Conservation (phyloP, 306 rosid species). For the Casuarina cunninghamiana region DNA sequence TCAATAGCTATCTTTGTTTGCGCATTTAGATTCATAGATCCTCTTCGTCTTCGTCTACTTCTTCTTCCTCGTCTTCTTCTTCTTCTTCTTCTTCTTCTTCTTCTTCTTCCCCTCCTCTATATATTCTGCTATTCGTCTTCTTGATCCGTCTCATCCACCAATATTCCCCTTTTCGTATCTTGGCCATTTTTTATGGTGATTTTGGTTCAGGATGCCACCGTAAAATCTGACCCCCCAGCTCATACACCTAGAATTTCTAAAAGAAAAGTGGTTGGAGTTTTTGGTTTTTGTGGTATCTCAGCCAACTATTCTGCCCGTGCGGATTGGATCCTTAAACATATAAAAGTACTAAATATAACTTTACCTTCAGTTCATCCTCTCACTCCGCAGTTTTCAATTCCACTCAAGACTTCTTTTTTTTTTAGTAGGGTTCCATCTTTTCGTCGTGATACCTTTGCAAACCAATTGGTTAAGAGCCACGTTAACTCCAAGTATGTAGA, state of each 20-base stretch:
- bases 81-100: neutral
- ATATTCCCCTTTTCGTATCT: neutral
- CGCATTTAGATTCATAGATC: neutral
- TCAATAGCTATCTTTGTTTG: neutral
- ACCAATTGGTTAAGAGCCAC: slow-evolving; percentile 13
- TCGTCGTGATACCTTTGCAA: neutral
- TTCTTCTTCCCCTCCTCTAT: neutral
- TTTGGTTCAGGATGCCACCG: neutral
- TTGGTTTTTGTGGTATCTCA: slow-evolving; percentile 7
- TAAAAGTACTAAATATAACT: neutral
- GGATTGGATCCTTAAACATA: neutral
- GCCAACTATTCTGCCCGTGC: slow-evolving; percentile 6
- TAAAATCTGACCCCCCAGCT: slow-evolving; percentile 3
- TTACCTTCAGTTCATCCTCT: neutral
- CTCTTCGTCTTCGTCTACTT: neutral
- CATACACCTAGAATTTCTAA: slow-evolving; percentile 32
- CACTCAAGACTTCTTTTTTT: neutral
- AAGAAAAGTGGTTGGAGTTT: slow-evolving; percentile 18
- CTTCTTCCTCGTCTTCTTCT: neutral
- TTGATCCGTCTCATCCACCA: neutral
- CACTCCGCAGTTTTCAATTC: neutral
- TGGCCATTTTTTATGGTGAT: neutral
- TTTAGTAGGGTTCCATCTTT: slow-evolving; percentile 1
- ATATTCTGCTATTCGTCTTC: neutral
- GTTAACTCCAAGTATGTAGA: slow-evolving; percentile 8